Conservation (phyloP, 805 yeast genomes). For the Wilhelminamyces savonicus region DNA sequence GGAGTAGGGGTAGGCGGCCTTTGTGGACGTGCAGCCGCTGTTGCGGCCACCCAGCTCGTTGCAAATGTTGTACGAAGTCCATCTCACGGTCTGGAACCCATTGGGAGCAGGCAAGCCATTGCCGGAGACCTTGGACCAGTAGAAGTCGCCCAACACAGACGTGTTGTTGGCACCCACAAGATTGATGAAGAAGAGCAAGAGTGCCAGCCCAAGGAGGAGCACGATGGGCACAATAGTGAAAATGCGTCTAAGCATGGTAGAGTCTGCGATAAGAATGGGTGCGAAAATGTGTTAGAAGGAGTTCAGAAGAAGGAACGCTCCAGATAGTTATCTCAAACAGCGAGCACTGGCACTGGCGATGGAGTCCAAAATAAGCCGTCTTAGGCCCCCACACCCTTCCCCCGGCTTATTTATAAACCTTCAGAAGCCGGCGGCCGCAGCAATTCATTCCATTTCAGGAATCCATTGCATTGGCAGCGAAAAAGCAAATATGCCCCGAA, state of each 20-base stretch:
- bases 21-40: slow-evolving; percentile 11
- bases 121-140: slow-evolving; percentile 19
- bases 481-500: too few species aligned
- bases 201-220: slow-evolving; percentile 15
- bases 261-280: too few species aligned
- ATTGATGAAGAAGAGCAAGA: slow-evolving; percentile 19
- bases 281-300: too few species aligned
- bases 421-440: too few species aligned
- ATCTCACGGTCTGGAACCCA: slow-evolving; percentile 12
- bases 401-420: too few species aligned
- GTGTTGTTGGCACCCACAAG: slow-evolving; percentile 19
- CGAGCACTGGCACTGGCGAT: too few species aligned
- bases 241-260: slow-evolving; percentile 17
- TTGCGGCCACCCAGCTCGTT: slow-evolving; percentile 11
- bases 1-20: slow-evolving; percentile 26
- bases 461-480: too few species aligned
- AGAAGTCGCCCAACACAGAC: slow-evolving; percentile 15
- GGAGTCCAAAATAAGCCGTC: too few species aligned
- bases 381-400: too few species aligned
- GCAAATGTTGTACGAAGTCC: slow-evolving; percentile 25
- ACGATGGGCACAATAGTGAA: slow-evolving; percentile 18
- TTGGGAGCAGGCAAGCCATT: slow-evolving; percentile 7
- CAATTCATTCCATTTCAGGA: too few species aligned
- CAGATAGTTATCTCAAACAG: too few species aligned
- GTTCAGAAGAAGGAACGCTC: too few species aligned